Evolutionary conservation across 768 basidiomycete species (phyloP).

Genomic region (Polyporus arcularius): DNA sequence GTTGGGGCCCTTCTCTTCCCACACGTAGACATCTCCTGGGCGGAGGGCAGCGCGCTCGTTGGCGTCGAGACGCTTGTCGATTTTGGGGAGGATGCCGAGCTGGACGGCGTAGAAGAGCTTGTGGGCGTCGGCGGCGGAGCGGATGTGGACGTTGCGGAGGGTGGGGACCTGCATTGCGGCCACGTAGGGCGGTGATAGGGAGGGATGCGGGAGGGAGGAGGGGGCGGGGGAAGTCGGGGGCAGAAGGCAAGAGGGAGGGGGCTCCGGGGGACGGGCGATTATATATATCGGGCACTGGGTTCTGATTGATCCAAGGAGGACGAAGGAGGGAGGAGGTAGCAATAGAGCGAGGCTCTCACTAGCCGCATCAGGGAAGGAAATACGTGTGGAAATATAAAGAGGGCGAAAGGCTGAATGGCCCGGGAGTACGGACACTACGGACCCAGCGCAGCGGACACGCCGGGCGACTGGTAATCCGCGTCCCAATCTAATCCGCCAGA

Average conservation of each 20-base stretch:
- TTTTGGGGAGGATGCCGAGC: conserved; percentile 63
- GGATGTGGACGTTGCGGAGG: conserved; percentile 70
- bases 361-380: conserved; percentile 15
- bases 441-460: conserved; percentile 1
- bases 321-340: conserved; percentile 6
- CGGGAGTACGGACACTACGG: conserved; percentile 15
- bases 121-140: conserved; percentile 76
- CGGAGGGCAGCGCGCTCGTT: conserved; percentile 61
- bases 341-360: conserved; percentile 11
- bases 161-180: conserved; percentile 70
- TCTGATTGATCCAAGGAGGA: conserved; percentile 14
- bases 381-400: conserved; percentile 11
- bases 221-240: conserved; percentile 3
- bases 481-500: conserved; percentile 16
- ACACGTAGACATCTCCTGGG: conserved; percentile 52
- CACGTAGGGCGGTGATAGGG: conserved; percentile 11
- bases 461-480: conserved; percentile 5
- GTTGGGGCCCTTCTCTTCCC: conserved; percentile 78
- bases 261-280: conserved; percentile 13
- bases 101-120: conserved; percentile 78
- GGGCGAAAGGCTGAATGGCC: conserved; percentile 5
- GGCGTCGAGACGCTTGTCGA: conserved; percentile 75
- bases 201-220: conserved; percentile 24
- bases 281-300: conserved; percentile 19
- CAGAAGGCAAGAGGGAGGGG: conserved; percentile 19